Conservation (phyloP, 2,329 filamentous ascomycete genomes). For the Sclerotinia minor region DNA sequence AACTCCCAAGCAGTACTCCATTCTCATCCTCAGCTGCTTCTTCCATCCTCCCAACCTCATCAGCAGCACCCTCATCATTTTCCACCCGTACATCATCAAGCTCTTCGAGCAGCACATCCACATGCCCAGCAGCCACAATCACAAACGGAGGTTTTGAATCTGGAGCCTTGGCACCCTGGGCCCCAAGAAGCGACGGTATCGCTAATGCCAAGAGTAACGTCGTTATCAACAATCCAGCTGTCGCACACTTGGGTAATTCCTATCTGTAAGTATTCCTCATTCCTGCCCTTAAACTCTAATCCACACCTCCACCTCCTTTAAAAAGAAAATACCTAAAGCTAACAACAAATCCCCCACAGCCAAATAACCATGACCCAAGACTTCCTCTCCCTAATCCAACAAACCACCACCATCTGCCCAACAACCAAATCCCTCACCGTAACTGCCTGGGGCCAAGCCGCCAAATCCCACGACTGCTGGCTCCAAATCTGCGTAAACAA, state of each 20-base stretch:
- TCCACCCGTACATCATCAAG: slow-evolving; percentile 8
- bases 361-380: slow-evolving; percentile 20
- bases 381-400: slow-evolving; percentile 14
- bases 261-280: slow-evolving; percentile 10
- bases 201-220: slow-evolving; percentile 15
- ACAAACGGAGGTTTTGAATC: slow-evolving; percentile 22
- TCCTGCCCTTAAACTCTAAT: fast-evolving
- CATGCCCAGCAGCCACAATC: slow-evolving; percentile 16
- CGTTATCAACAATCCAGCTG: slow-evolving; percentile 13
- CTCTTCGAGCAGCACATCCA: slow-evolving; percentile 15
- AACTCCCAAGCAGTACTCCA: slow-evolving; percentile 9
- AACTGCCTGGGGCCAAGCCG: slow-evolving; percentile 18
- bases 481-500: slow-evolving; percentile 23
- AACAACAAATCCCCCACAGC: not conserved
- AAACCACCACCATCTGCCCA: slow-evolving; percentile 20
- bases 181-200: slow-evolving; percentile 6
- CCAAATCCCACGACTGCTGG: slow-evolving; percentile 12
- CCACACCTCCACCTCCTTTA: not conserved
- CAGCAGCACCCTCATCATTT: not conserved
- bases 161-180: slow-evolving; percentile 14
- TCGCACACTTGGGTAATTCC: slow-evolving; percentile 2
- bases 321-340: not conserved
- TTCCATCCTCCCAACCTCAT: not conserved
- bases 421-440: not conserved
- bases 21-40: slow-evolving; percentile 10